Percentiles rank a stretch among this genome's conserved stretches.
These are phyloP conservation scores for Globisporangium iwayamae DNA, from an alignment of 352 stramenopile species.

Conservation along the genomic window DNA sequence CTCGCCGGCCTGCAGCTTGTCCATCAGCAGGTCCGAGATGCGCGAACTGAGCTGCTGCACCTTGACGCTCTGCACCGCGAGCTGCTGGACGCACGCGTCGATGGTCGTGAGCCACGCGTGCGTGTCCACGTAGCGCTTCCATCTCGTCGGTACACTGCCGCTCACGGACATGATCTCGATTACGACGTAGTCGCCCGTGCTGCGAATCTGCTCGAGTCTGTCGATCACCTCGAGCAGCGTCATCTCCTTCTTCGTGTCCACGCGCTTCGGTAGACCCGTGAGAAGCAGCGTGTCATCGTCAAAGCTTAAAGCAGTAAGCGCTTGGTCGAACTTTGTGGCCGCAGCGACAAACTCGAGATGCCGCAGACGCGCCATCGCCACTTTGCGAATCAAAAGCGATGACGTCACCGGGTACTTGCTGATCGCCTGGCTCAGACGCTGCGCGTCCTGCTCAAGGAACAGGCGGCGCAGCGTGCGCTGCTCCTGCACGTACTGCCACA, in stretches of 20 bases:
- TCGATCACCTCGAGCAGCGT: constrained; percentile 60
- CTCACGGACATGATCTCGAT: constrained; percentile 45
- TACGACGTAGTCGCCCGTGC: constrained; percentile 47
- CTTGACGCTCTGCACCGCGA: constrained; percentile 37
- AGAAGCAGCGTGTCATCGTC: constrained; percentile 37
- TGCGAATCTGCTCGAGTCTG: constrained; percentile 49
- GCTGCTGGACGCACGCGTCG: constrained; percentile 36
- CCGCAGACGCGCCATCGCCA: constrained; percentile 40
- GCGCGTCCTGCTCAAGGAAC: constrained; percentile 28
- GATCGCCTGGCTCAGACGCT: constrained; percentile 27
- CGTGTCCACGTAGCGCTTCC: constrained; percentile 37
- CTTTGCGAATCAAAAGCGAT: constrained; percentile 43
- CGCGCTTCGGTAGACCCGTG: constrained; percentile 29
- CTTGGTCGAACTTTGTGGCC: constrained; percentile 29
- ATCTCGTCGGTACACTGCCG: constrained; percentile 30
- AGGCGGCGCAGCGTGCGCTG: constrained; percentile 35
- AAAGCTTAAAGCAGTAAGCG: constrained; percentile 38
- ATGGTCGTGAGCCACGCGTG: constrained; percentile 33
- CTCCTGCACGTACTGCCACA: constrained; percentile 43
- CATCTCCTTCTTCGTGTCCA: constrained; percentile 41
- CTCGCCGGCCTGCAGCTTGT: constrained; percentile 41
- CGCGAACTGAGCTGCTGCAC: constrained; percentile 38
- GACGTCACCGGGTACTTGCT: constrained; percentile 29
- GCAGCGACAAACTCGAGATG: constrained; percentile 41
- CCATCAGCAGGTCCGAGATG: constrained; percentile 52